phyloP scores from a whole-genome alignment of 768 basidiomycete genomes.

The Xerocomellus dryophilus region DNA sequence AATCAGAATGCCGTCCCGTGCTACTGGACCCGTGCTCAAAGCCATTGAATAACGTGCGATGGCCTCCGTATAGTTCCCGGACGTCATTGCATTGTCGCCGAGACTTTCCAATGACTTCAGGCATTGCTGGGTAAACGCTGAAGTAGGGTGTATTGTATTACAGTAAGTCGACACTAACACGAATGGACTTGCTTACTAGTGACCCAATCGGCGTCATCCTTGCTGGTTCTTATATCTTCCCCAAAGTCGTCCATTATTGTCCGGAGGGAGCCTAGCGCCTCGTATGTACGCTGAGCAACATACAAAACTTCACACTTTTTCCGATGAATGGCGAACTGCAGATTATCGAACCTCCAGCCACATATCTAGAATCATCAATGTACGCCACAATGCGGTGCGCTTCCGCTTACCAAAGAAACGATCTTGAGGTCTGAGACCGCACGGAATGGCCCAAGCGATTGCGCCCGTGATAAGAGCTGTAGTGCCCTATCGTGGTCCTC shows the following conservation, averaged over 20 bases:
- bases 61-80: conserved; percentile 1
- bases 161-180: neutral
- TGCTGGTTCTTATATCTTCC: neutral
- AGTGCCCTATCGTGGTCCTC: neutral
- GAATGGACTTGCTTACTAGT: neutral
- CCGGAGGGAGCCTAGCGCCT: neutral
- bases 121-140: conserved; percentile 3
- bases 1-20: neutral
- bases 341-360: conserved; percentile 11
- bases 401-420: neutral
- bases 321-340: neutral
- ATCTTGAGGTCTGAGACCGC: neutral
- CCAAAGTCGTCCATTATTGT: neutral
- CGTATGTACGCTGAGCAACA: neutral
- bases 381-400: neutral
- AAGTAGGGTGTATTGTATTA: neutral
- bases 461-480: neutral
- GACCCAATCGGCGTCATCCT: conserved; percentile 5
- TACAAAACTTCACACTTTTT: conserved; percentile 3
- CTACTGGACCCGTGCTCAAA: neutral
- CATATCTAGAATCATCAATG: conserved; percentile 4
- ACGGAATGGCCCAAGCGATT: conserved; percentile 5
- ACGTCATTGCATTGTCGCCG: neutral
- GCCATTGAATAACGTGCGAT: neutral
- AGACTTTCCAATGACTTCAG: neutral